Evolutionary conservation across 768 basidiomycete genomes (phyloP).

Genomic region (Tulasnella sp.): DNA sequence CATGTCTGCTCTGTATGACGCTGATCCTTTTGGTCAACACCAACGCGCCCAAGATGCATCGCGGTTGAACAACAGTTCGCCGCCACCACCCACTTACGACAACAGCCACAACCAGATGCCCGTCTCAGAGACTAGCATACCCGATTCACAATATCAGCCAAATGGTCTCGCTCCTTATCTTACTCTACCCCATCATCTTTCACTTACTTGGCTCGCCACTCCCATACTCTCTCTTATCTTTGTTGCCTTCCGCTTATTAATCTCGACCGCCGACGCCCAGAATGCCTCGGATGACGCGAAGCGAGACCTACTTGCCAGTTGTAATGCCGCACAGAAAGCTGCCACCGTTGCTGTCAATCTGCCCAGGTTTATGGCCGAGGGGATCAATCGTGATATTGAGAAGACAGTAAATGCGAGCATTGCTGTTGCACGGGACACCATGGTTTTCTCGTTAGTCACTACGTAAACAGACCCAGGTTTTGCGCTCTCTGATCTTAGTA

Average conservation of each 20-base stretch:
- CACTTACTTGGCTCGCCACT: conserved; percentile 84
- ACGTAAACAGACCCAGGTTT: neutral
- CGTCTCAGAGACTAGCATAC: neutral
- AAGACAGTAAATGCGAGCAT: conserved; percentile 72
- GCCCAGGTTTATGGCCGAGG: conserved; percentile 79
- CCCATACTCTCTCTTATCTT: conserved; percentile 83
- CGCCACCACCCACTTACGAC: conserved; percentile 3
- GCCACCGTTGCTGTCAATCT: conserved; percentile 74
- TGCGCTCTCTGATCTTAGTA: neutral
- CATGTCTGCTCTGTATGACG: neutral
- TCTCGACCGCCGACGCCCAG: conserved; percentile 61
- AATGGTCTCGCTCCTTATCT: conserved; percentile 62
- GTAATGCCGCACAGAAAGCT: conserved; percentile 73
- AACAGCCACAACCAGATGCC: neutral
- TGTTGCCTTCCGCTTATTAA: conserved; percentile 69
- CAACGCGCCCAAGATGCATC: neutral
- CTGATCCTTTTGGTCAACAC: neutral
- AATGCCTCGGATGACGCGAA: conserved; percentile 60
- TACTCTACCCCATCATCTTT: conserved; percentile 68
- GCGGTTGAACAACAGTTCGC: conserved; percentile 16
- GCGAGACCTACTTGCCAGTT: conserved; percentile 66
- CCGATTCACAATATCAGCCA: neutral
- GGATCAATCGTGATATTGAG: conserved; percentile 69
- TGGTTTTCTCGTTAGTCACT: conserved; percentile 32
- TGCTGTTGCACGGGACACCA: conserved; percentile 59